Base-by-base conservation (phyloP, 805 yeast species). In the Wickerhamiella kazuoi region DNA sequence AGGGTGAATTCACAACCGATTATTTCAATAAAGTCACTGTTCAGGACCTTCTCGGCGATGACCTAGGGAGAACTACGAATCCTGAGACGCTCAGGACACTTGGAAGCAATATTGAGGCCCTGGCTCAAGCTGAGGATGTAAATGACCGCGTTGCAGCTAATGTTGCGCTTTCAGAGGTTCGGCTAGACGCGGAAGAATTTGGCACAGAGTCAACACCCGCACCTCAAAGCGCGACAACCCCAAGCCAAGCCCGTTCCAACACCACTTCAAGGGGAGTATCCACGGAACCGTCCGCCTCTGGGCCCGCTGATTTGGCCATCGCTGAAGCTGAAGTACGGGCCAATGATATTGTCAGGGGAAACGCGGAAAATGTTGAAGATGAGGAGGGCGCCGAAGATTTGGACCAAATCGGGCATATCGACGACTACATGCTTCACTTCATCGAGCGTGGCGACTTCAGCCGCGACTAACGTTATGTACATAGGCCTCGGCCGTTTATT, bases 1-100 rank as follows among this genome's bases (percentile, higher is more conserved):
- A 86, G 39, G 98, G 98, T 56, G 97, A 87, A 49, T 90, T 90
- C 61, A 90, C 97, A 0, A 93, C 98, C 0, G 98, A 93, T 56
- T 90, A 86, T 56, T 80, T 93, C 55, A 79, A 84, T 23, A 81
- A 81, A 53, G 64, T 86, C 38, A 79, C 95, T 0, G 87, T 86
- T 4, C 70, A 75, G 44, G 97, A 87, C 54, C 62, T 87, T 45
- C 69, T 87, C 2, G 93, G 93, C 21, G 77, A 73, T 40, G 67
- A 67, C 3, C 62, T 59, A 13, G 60, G 50, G 30, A 45, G 55
- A 39, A 53, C 64, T 46, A 41, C 54, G 44, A 48, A 55, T 1
- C 55, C 41, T 3, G 46, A 42, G 8, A 44, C 49, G 6, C 39
- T 50, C 6, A 44, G 35, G 59, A 62, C 41, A 55, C 44, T 46